Evolutionary conservation across 2,329 filamentous ascomycete genomes (phyloP).

Genomic region (Clarireedia paspali): DNA sequence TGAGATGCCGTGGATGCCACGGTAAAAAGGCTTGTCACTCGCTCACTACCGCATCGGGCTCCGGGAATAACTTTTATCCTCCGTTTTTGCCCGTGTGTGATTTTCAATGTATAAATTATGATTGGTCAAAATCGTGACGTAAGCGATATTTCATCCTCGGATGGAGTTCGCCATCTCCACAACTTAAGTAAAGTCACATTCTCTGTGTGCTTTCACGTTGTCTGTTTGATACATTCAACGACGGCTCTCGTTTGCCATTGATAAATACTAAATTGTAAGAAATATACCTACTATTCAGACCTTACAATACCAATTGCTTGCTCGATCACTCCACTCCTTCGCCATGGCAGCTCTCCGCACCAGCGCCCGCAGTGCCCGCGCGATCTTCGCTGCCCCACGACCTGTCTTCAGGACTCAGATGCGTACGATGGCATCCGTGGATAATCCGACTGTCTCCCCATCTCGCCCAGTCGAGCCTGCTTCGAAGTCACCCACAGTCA

Average conservation of each 20-base stretch:
- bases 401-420: slow-evolving; percentile 11
- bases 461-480: slow-evolving; percentile 16
- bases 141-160: slow-evolving; percentile 4
- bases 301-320: not conserved
- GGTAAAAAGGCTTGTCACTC: not conserved
- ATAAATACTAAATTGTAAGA: slow-evolving; percentile 2
- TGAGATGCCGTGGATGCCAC: not conserved
- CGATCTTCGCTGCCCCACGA: slow-evolving; percentile 12
- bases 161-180: slow-evolving; percentile 9
- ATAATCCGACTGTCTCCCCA: slow-evolving; percentile 7
- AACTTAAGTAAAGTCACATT: not conserved
- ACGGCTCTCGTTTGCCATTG: not conserved
- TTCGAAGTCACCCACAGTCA: slow-evolving; percentile 26
- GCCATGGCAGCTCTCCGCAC: slow-evolving; percentile 13
- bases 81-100: slow-evolving; percentile 8
- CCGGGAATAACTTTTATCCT: slow-evolving; percentile 4
- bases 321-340: not conserved
- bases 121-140: slow-evolving; percentile 3
- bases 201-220: not conserved
- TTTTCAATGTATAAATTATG: slow-evolving; percentile 6
- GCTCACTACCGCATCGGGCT: not conserved
- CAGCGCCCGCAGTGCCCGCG: slow-evolving; percentile 8
- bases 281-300: not conserved
- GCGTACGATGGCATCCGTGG: slow-evolving; percentile 11
- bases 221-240: not conserved